Evolutionary conservation across 768 basidiomycete genomes (phyloP), one percentile per base, ranked within the genome.

Genomic region (Sistotremastrum suecicum): DNA sequence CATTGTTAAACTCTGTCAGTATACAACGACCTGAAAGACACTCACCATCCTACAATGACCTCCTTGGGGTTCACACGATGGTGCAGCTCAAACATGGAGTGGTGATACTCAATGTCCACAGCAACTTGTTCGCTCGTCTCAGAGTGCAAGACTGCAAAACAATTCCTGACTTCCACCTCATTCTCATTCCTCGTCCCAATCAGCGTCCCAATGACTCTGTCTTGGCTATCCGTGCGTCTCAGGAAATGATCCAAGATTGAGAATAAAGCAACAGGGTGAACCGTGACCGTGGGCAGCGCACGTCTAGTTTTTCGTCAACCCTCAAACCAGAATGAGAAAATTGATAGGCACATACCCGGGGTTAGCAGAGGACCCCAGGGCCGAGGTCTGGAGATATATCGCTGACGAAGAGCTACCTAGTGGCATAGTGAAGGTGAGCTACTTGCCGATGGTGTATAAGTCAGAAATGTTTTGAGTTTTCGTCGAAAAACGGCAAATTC

Each of bases 201-300:
- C 31, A 97, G 78, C 0, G 94, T 95, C 20, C 94, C 94, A 60
- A 98, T 94, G 11, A 97, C 94, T 48, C 92, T 80, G 49, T 81
- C 80, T 55, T 91, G 84, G 30, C 69, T 63, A 53, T 84, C 79
- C 37, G 76, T 80, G 49, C 89, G 78, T 11, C 94, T 83, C 43
- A 97, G 79, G 64, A 91, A 92, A 69, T 97, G 92, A 65, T 95
- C 92, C 53, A 98, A 80, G 68, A 97, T 87, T 44, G 89, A 82
- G 61, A 95, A 88, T 41, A 98, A 77, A 3, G 88, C 90, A 43
- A 88, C 83, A 8, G 94, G 91, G 60, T 92, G 88, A 50, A 97
- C 75, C 41, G 81, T 86, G 47, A 95, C 75, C 39, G 69, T 73
- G 32, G 76, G 74, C 32, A 82, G 83, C 47, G 78, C 70, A 36